Evolutionary conservation across 2,329 filamentous ascomycete species (phyloP).

Genomic region (Cladosporium sphaerospermum): DNA sequence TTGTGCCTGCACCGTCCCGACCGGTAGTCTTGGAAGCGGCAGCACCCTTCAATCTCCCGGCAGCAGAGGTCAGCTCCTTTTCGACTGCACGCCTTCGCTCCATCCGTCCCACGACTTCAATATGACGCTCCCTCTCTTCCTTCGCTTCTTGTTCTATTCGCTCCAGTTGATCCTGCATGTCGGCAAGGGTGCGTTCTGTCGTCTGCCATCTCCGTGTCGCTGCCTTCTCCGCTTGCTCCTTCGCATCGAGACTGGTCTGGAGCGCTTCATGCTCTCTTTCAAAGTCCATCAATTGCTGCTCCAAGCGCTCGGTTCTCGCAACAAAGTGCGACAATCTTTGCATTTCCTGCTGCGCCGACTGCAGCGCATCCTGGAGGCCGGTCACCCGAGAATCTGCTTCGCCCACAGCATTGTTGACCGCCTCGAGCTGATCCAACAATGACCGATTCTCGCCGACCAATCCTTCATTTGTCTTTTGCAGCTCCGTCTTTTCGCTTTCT

Average conservation of each 20-base stretch:
- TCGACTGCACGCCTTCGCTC: conserved; percentile 78
- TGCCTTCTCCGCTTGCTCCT: conserved; percentile 68
- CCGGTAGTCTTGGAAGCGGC: conserved; percentile 61
- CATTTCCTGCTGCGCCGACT: conserved; percentile 71
- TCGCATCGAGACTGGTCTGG: conserved; percentile 59
- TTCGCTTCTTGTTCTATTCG: conserved; percentile 77
- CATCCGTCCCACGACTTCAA: conserved; percentile 74
- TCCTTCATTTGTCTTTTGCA: conserved; percentile 70
- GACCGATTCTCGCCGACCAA: conserved; percentile 77
- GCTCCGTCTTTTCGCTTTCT: conserved; percentile 60
- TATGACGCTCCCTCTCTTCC: conserved; percentile 74
- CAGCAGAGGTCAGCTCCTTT: conserved; percentile 71
- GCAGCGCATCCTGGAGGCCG: conserved; percentile 67
- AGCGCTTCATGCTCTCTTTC: conserved; percentile 75
- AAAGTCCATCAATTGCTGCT: conserved; percentile 69
- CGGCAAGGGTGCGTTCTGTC: conserved; percentile 70
- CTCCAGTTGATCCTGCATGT: conserved; percentile 82
- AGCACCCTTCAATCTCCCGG: conserved; percentile 72
- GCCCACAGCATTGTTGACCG: conserved; percentile 68
- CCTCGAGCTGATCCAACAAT: conserved; percentile 77
- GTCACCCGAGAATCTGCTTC: conserved; percentile 77
- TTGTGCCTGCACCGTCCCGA: conserved; percentile 50
- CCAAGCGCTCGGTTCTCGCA: conserved; percentile 67
- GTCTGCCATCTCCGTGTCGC: conserved; percentile 79
- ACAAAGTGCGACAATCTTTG: conserved; percentile 68